phyloP scores from a whole-genome alignment of 306 rosid genomes.

The Rosa lucieae region DNA sequence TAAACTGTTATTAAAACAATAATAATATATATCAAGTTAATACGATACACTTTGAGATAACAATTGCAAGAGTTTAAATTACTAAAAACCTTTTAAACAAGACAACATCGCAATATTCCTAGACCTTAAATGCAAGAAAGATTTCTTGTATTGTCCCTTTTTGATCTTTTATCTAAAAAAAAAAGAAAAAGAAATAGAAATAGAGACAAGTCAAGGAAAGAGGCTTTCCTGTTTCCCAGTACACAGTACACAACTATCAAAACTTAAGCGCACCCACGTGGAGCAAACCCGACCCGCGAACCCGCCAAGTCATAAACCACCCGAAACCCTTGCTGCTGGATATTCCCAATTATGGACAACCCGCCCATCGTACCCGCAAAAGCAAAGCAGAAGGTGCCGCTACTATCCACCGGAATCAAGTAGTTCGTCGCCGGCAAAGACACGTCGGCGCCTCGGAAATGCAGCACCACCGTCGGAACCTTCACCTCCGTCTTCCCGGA shows the following conservation, averaged over 20 bases:
- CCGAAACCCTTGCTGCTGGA: conserved; percentile 96
- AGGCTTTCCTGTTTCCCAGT: conserved; percentile 15
- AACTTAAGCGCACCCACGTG: conserved; percentile 64
- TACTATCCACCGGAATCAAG: conserved; percentile 78
- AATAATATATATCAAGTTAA: too few relatives aligned
- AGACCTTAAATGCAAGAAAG: conserved; percentile 13
- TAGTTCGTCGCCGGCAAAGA: conserved; percentile 80
- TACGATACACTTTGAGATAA: not conserved
- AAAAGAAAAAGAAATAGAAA: not conserved
- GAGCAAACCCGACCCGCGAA: conserved; percentile 87
- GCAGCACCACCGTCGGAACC: conserved; percentile 86
- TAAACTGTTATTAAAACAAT: too few relatives aligned
- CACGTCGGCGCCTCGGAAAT: conserved; percentile 75
- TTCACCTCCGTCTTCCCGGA: conserved; percentile 72
- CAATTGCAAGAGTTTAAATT: not conserved
- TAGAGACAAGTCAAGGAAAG: not conserved
- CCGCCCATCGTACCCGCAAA: conserved; percentile 88
- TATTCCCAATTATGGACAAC: conserved; percentile 85
- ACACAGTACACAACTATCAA: not conserved
- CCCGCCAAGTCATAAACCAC: conserved; percentile 67
- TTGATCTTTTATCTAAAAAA: not conserved
- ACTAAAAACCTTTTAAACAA: not conserved
- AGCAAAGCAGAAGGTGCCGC: conserved; percentile 88
- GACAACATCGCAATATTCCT: not conserved
- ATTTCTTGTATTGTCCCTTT: not conserved